Percentiles rank a stretch among this genome's conserved stretches.
phyloP scores from a whole-genome alignment of 2,329 filamentous ascomycete species.

The Gnomoniopsis sp. region DNA sequence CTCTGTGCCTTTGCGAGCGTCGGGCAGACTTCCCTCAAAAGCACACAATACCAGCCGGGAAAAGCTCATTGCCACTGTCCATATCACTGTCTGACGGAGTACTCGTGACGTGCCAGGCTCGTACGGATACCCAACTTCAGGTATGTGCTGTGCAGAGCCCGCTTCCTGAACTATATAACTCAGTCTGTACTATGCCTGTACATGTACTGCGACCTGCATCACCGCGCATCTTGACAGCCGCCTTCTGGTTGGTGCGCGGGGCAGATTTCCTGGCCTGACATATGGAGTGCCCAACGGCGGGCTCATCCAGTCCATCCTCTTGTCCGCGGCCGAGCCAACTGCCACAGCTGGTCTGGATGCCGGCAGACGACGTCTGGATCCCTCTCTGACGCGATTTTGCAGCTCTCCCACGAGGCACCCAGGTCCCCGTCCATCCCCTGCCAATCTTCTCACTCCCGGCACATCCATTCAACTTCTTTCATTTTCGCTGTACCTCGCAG shows the following conservation, averaged over 20 bases:
- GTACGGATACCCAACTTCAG: neutral
- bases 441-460: slow-evolving; percentile 24
- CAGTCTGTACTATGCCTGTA: neutral
- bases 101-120: slow-evolving; percentile 9
- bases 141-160: neutral
- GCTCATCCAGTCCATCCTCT: neutral
- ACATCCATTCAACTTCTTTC: slow-evolving; percentile 1
- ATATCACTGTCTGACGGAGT: neutral
- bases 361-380: slow-evolving; percentile 19
- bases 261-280: neutral
- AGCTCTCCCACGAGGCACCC: slow-evolving; percentile 29
- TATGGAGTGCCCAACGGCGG: neutral
- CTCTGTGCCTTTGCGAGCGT: too few species aligned
- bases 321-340: slow-evolving; percentile 13
- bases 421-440: slow-evolving; percentile 21
- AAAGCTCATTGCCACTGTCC: neutral
- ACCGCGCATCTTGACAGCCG: neutral
- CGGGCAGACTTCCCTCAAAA: too few species aligned
- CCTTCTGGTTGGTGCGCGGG: slow-evolving; percentile 15
- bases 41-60: neutral
- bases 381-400: slow-evolving; percentile 36
- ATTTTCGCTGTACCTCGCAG: slow-evolving; percentile 5
- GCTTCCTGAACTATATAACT: neutral
- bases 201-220: neutral
- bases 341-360: slow-evolving; percentile 4